Percentiles rank a stretch among this genome's conserved stretches.
Conservation (phyloP, 768 basidiomycete genomes). For the Boletus subcaerulescens region DNA sequence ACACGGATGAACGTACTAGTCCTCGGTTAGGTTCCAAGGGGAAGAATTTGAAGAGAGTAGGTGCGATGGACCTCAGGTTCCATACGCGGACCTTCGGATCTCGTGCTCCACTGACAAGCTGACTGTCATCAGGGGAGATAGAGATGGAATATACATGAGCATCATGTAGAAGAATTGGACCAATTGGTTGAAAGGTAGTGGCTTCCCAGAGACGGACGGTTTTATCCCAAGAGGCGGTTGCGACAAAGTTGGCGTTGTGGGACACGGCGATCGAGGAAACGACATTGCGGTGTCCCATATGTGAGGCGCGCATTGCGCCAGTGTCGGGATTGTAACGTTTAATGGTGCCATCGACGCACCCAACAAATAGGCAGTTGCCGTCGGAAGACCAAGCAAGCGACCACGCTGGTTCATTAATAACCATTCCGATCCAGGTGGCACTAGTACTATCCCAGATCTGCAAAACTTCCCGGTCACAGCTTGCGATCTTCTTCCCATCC, state of each 20-base stretch:
- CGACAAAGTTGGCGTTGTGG: constrained; percentile 18
- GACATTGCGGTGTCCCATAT: constrained; percentile 15
- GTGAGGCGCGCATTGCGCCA: background rate
- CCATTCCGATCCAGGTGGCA: background rate
- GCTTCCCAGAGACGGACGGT: constrained; percentile 30
- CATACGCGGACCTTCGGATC: constrained; percentile 17
- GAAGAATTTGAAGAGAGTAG: constrained; percentile 12
- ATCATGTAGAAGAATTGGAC: constrained; percentile 15
- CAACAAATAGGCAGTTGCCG: constrained; percentile 13
- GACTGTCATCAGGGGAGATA: constrained; percentile 12
- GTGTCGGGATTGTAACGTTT: constrained; percentile 8
- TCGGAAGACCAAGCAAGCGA: constrained; percentile 22
- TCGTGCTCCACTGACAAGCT: constrained; percentile 16
- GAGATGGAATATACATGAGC: constrained; percentile 10
- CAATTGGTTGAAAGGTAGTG: constrained; percentile 14
- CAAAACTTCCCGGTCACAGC: constrained; percentile 17
- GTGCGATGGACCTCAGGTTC: constrained; percentile 10
- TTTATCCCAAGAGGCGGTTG: constrained; percentile 27
- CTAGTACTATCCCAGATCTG: constrained; percentile 13
- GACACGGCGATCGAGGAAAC: constrained; percentile 23
- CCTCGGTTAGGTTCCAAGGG: constrained; percentile 13
- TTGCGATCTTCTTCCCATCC: constrained; percentile 16
- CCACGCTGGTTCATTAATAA: constrained; percentile 14
- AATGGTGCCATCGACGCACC: constrained; percentile 17
- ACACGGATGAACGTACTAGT: constrained; percentile 3